Conservation (phyloP, 305 asterid genomes). For the Fraxinus xanthoxyloides region DNA sequence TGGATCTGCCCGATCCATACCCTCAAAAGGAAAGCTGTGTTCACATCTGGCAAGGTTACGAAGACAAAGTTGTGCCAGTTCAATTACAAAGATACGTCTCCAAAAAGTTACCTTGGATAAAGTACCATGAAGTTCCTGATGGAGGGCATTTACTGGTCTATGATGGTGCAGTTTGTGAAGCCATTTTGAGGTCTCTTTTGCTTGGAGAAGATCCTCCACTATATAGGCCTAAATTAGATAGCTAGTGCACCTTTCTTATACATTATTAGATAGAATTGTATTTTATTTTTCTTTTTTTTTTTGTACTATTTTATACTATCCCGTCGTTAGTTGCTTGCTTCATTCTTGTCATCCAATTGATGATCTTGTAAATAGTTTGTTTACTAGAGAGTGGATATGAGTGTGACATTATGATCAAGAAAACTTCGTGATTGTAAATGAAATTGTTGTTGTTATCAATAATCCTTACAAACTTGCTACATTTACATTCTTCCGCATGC, state of each 20-base stretch:
- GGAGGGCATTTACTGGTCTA: slow-evolving; percentile 89
- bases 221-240: neutral
- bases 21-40: slow-evolving; percentile 46
- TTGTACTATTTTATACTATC: neutral
- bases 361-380: neutral
- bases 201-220: slow-evolving; percentile 21
- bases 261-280: neutral
- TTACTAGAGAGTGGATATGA: neutral
- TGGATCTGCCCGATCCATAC: slow-evolving; percentile 62
- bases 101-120: slow-evolving; percentile 75
- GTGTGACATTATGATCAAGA: neutral
- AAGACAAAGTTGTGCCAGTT: slow-evolving; percentile 83
- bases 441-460: neutral
- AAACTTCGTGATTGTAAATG: neutral
- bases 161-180: slow-evolving; percentile 64
- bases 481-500: too few relatives aligned
- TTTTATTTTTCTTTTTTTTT: neutral
- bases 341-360: neutral
- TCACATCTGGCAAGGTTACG: slow-evolving; percentile 89
- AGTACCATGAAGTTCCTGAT: slow-evolving; percentile 86
- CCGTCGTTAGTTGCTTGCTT: neutral
- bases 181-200: slow-evolving; percentile 2
- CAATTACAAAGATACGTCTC: slow-evolving; percentile 68
- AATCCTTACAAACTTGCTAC: neutral
- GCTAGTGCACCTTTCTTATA: neutral